phyloP scores from a whole-genome alignment of 2,329 filamentous ascomycete species.

The Diplodia mutila region DNA sequence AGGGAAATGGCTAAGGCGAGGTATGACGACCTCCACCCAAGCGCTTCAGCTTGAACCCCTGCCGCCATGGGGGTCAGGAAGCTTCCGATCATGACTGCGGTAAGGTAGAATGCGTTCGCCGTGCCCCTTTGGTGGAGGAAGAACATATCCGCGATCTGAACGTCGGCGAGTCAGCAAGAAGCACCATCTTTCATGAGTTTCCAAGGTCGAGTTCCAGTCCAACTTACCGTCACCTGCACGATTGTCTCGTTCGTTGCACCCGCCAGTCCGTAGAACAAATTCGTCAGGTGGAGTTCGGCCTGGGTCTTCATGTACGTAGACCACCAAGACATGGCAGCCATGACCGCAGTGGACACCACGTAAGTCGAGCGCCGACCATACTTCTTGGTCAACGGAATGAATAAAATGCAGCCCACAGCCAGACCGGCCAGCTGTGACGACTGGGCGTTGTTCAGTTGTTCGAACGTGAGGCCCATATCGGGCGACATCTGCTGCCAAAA shows the following conservation, averaged over 20 bases:
- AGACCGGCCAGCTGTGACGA: slow-evolving; percentile 50
- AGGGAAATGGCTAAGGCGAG: slow-evolving; percentile 53
- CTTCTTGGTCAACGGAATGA: slow-evolving; percentile 53
- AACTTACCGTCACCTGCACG: slow-evolving; percentile 40
- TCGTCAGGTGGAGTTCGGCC: slow-evolving; percentile 50
- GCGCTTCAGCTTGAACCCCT: background rate
- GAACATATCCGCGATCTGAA: slow-evolving; percentile 50
- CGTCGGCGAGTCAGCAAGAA: no score
- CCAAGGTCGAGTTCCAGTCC: background rate
- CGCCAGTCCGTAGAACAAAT: slow-evolving; percentile 48
- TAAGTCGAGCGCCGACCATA: slow-evolving; percentile 54
- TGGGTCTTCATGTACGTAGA: slow-evolving; percentile 47
- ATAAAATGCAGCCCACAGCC: slow-evolving; percentile 47
- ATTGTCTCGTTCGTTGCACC: slow-evolving; percentile 48
- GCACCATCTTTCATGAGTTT: background rate
- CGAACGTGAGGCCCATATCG: slow-evolving; percentile 25
- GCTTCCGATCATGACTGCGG: slow-evolving; percentile 36
- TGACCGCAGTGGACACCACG: slow-evolving; percentile 46
- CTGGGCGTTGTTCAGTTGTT: slow-evolving; percentile 49
- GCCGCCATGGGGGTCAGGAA: background rate
- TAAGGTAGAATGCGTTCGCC: slow-evolving; percentile 52
- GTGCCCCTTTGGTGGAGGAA: slow-evolving; percentile 54
- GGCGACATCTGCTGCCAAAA: slow-evolving; percentile 46
- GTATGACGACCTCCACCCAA: slow-evolving; percentile 58
- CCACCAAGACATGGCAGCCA: slow-evolving; percentile 48